These are phyloP conservation scores for Zygotorulaspora sp. DNA, from an alignment of 805 yeast genomes.

Conservation along the genomic window DNA sequence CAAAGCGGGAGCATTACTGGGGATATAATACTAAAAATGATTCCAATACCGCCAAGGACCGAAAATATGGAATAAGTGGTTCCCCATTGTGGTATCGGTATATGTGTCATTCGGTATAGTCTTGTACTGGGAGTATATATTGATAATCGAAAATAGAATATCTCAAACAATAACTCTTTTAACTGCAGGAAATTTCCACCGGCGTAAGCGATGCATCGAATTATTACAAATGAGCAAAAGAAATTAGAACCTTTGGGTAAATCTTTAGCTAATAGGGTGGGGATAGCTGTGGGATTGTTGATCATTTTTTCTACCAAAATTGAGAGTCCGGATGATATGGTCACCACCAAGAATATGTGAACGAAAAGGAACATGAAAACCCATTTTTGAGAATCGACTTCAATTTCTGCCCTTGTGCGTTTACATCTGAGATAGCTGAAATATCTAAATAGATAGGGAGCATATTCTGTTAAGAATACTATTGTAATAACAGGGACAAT, in stretches of 20 bases:
- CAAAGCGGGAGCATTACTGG: constrained; percentile 69
- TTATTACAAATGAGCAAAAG: constrained; percentile 69
- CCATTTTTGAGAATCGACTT: constrained; percentile 72
- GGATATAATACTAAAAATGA: constrained; percentile 73
- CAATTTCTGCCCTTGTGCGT: constrained; percentile 57
- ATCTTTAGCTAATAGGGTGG: constrained; percentile 66
- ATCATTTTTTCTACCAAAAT: constrained; percentile 57
- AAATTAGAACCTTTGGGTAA: constrained; percentile 84
- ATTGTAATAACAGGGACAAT: constrained; percentile 65
- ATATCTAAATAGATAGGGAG: constrained; percentile 52
- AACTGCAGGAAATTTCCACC: constrained; percentile 67
- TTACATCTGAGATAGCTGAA: constrained; percentile 54
- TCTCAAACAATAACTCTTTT: constrained; percentile 43
- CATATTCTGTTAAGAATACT: constrained; percentile 57
- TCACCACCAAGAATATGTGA: constrained; percentile 79
- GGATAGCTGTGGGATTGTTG: constrained; percentile 67
- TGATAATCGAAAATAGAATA: constrained; percentile 34
- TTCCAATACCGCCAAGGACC: constrained; percentile 70
- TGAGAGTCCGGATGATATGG: constrained; percentile 74
- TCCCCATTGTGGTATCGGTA: constrained; percentile 67
- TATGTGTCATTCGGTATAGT: constrained; percentile 41
- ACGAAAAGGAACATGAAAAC: constrained; percentile 72
- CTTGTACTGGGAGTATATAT: constrained; percentile 61
- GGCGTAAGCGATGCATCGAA: constrained; percentile 71
- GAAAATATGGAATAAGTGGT: constrained; percentile 71